A percentile compares a stretch with the other conserved stretches of the same genome.
phyloP scores from a whole-genome alignment of 208 protist species.

The Leishmania turanica region DNA sequence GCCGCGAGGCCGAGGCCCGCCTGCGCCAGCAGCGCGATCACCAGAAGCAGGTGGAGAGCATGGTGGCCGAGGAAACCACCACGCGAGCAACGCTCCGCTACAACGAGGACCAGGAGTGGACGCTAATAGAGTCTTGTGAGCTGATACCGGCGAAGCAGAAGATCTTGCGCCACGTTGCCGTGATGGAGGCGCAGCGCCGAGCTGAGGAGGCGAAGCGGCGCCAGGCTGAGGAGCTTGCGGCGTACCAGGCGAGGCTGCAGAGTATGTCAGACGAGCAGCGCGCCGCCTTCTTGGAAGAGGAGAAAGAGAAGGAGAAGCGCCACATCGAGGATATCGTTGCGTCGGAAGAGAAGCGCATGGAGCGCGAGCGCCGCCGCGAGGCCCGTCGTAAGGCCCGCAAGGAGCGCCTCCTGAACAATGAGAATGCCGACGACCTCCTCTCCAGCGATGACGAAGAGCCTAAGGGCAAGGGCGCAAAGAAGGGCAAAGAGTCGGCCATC shows the following conservation, averaged over 20 bases:
- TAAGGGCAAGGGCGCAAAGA: slow-evolving; percentile 22
- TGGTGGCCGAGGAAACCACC: slow-evolving; percentile 24
- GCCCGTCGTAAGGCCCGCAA: slow-evolving; percentile 42
- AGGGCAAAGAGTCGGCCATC: slow-evolving; percentile 26
- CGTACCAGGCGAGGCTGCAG: slow-evolving; percentile 51
- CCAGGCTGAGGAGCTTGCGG: slow-evolving; percentile 43
- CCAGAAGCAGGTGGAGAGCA: slow-evolving; percentile 34
- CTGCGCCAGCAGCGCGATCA: slow-evolving; percentile 42
- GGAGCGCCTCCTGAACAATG: slow-evolving; percentile 36
- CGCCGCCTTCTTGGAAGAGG: slow-evolving; percentile 44
- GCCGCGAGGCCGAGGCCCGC: slow-evolving; percentile 35
- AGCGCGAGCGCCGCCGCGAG: slow-evolving; percentile 34
- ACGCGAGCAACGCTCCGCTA: slow-evolving; percentile 36
- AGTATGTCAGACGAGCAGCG: slow-evolving; percentile 48
- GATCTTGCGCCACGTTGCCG: slow-evolving; percentile 37
- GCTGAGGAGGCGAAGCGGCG: slow-evolving; percentile 50
- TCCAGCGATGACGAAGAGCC: slow-evolving; percentile 46
- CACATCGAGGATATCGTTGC: slow-evolving; percentile 35
- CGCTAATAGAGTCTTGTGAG: slow-evolving; percentile 23
- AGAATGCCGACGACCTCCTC: slow-evolving; percentile 24
- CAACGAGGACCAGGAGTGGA: slow-evolving; percentile 45
- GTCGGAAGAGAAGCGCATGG: slow-evolving; percentile 31
- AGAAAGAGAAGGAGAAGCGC: slow-evolving; percentile 44
- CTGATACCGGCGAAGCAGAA: slow-evolving; percentile 32
- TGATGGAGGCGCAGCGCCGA: slow-evolving; percentile 26